Conservation (phyloP, 1,284 basidiomycete species). For the Ganoderma resinaceum region DNA sequence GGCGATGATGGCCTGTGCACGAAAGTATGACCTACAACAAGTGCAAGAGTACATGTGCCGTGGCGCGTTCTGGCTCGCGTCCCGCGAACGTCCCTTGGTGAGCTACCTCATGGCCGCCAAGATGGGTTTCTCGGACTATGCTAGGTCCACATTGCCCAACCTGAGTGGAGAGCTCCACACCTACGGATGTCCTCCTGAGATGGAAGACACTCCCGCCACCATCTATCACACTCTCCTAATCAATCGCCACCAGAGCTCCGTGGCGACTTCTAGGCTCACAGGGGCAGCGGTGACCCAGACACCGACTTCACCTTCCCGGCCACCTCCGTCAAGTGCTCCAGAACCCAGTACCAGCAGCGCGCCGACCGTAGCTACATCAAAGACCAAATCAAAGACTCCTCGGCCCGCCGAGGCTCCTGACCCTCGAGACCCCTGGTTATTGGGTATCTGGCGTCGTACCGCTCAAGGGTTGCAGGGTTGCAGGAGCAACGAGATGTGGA, state of each 20-base stretch:
- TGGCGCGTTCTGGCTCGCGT: background rate
- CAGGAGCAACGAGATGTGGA: background rate
- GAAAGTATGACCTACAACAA: constrained; percentile 6
- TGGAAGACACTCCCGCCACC: constrained; percentile 12
- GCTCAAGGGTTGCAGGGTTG: constrained; percentile 4
- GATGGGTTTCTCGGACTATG: constrained; percentile 6
- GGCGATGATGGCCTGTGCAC: constrained; percentile 10
- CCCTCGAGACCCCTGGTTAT: constrained; percentile 4
- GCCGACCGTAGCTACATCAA: background rate
- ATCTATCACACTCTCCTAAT: constrained; percentile 17
- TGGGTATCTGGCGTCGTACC: background rate
- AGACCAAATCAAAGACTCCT: background rate
- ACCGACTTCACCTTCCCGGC: background rate
- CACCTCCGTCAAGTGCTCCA: background rate
- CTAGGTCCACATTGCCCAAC: background rate
- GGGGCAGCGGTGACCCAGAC: background rate
- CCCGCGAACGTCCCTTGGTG: constrained; percentile 8
- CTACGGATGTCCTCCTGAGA: constrained; percentile 15
- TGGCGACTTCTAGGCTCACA: constrained; percentile 7
- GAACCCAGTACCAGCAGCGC: background rate
- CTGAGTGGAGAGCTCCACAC: constrained; percentile 12
- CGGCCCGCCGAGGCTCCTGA: constrained; percentile 10
- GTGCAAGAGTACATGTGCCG: background rate
- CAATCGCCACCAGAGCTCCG: constrained; percentile 11
- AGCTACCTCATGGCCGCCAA: constrained; percentile 10